Percentiles rank a stretch among this genome's conserved stretches.
Evolutionary conservation across 768 basidiomycete genomes (phyloP).

Genomic region (Tricholomella constricta): DNA sequence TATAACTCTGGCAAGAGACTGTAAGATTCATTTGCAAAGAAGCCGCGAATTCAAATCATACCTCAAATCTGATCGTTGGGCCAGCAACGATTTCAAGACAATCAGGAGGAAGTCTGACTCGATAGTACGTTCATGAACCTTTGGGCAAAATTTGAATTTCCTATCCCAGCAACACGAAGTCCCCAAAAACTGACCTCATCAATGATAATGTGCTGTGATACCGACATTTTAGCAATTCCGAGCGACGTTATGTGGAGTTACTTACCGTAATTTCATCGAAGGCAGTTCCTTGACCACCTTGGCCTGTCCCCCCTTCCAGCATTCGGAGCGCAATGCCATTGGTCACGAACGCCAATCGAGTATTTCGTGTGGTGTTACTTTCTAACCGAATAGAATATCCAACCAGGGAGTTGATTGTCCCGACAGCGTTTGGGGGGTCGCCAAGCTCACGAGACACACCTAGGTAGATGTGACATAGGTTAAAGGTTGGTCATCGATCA

Average conservation of each 20-base stretch:
- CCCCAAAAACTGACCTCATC: constrained; percentile 66
- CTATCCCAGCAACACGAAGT: neutral
- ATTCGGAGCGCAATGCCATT: constrained; percentile 96
- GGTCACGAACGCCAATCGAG: constrained; percentile 82
- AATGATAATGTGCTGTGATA: constrained; percentile 84
- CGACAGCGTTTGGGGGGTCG: constrained; percentile 76
- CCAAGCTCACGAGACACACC: constrained; percentile 90
- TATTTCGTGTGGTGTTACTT: constrained; percentile 78
- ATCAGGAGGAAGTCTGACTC: constrained; percentile 97
- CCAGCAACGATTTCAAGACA: constrained; percentile 82
- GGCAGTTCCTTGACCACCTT: constrained; percentile 69
- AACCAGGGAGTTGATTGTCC: constrained; percentile 76
- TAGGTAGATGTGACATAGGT: constrained; percentile 16
- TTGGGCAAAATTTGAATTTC: constrained; percentile 2
- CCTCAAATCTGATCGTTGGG: constrained; percentile 84
- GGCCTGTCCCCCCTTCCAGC: constrained; percentile 84
- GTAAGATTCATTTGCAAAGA: neutral
- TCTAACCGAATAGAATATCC: constrained; percentile 96
- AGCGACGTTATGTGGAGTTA: constrained; percentile 2
- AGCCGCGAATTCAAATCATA: constrained; percentile 28
- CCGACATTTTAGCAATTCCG: constrained; percentile 3
- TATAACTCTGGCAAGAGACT: constrained; percentile 59
- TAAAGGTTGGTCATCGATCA: neutral
- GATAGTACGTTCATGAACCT: constrained; percentile 96
- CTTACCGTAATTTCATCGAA: constrained; percentile 95